phyloP scores from a whole-genome alignment of 2,329 filamentous ascomycete species.

The Stylonectria norvegica region DNA sequence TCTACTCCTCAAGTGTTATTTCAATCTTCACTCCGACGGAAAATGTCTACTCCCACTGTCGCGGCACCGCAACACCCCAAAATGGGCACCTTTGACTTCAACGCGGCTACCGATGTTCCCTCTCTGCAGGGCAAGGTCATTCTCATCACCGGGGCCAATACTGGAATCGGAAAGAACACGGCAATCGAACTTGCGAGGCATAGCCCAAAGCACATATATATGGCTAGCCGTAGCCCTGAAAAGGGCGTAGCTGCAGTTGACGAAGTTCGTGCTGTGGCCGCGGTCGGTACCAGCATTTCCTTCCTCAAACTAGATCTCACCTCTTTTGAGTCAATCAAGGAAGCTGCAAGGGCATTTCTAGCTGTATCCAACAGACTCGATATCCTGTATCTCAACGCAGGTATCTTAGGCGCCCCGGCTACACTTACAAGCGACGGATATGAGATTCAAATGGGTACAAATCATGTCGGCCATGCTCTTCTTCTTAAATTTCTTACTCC shows the following conservation, averaged over 20 bases:
- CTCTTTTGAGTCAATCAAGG: slow-evolving; percentile 7
- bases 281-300: slow-evolving; percentile 1
- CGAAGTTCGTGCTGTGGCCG: slow-evolving; percentile 1
- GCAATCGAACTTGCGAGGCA: slow-evolving; percentile 7
- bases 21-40: not conserved
- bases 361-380: not conserved
- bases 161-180: slow-evolving; percentile 5
- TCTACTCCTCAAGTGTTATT: too few species aligned
- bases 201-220: slow-evolving; percentile 4
- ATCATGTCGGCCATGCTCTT: slow-evolving; percentile 9
- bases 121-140: slow-evolving; percentile 8
- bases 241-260: slow-evolving; percentile 4
- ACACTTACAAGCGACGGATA: slow-evolving; percentile 9
- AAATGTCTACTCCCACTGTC: not conserved
- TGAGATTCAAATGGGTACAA: slow-evolving; percentile 13
- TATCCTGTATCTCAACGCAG: slow-evolving; percentile 1
- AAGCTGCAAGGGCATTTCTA: slow-evolving; percentile 1
- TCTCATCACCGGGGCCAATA: slow-evolving; percentile 8
- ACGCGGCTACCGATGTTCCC: slow-evolving; percentile 4
- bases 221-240: slow-evolving; percentile 3
- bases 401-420: slow-evolving; percentile 5
- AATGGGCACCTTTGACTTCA: slow-evolving; percentile 2
- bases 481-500: slow-evolving; percentile 9
- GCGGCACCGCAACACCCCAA: not conserved
- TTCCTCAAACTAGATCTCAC: slow-evolving; percentile 7